These are phyloP conservation scores for Pulicaria dysenterica DNA, from an alignment of 129 eudicot genomes.

Conservation along the genomic window DNA sequence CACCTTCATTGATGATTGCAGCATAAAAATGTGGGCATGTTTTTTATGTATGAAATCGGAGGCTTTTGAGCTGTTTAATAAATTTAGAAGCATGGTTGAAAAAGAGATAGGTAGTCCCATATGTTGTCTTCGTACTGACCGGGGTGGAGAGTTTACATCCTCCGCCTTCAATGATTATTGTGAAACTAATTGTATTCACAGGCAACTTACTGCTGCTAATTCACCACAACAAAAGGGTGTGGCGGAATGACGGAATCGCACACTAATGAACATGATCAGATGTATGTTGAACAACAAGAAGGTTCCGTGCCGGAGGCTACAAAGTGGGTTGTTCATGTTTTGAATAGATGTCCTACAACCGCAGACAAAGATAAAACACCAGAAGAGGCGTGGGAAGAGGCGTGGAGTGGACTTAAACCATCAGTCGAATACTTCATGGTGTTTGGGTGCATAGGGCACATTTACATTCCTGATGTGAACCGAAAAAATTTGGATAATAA, in stretches of 20 bases:
- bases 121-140: neutral
- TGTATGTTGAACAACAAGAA: neutral
- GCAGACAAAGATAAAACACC: neutral
- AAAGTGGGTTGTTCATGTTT: neutral
- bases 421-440: neutral
- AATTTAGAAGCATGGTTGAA: neutral
- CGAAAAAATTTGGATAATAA: neutral
- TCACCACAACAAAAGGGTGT: neutral
- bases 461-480: neutral
- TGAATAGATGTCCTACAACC: neutral
- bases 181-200: too few species aligned
- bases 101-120: neutral
- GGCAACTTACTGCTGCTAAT: too few species aligned
- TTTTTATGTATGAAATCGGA: constrained; percentile 1
- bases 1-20: constrained; percentile 10
- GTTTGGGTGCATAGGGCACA: neutral
- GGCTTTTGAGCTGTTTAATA: constrained; percentile 3
- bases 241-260: neutral
- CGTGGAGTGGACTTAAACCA: constrained; percentile 2
- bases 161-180: too few species aligned
- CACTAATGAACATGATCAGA: neutral
- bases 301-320: neutral
- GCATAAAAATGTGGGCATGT: neutral
- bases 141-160: neutral
- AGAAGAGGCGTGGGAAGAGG: constrained; percentile 1